Percentiles rank a stretch among this genome's conserved stretches.
Evolutionary conservation across 305 asterid species (phyloP).

Genomic region (Plantago rigida): DNA sequence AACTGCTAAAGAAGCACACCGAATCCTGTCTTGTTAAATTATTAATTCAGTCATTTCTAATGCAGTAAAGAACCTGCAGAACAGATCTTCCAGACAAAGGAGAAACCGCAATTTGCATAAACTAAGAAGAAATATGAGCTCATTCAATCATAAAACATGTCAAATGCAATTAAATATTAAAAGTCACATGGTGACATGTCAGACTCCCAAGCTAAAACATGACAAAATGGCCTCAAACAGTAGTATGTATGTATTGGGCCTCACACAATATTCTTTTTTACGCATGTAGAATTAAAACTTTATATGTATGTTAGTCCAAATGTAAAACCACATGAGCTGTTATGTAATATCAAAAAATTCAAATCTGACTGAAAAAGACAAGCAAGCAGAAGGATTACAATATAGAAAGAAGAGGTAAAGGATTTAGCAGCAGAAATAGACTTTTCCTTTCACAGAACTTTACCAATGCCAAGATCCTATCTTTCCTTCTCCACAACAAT

Average conservation of each 20-base stretch:
- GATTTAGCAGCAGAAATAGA: neutral
- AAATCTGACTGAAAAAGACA: neutral
- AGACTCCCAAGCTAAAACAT: neutral
- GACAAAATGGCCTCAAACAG: neutral
- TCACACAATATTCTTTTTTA: neutral
- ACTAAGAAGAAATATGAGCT: neutral
- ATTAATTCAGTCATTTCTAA: too few species aligned
- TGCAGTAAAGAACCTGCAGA: too few species aligned
- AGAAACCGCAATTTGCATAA: neutral
- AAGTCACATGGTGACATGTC: slow-evolving; percentile 2
- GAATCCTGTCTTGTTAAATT: too few species aligned
- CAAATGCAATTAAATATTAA: neutral
- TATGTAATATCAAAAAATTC: neutral
- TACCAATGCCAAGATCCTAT: neutral
- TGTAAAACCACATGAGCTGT: slow-evolving; percentile 5
- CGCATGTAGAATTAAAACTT: slow-evolving; percentile 1
- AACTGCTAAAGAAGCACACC: too few species aligned
- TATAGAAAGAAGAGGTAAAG: neutral
- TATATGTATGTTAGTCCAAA: neutral
- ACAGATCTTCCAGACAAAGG: neutral
- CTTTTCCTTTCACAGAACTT: neutral
- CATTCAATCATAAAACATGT: neutral
- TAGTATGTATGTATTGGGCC: neutral
- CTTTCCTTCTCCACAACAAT: neutral
- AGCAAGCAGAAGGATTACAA: neutral